Conservation (phyloP, 2,329 filamentous ascomycete genomes). For the Penicillium occitanis region DNA sequence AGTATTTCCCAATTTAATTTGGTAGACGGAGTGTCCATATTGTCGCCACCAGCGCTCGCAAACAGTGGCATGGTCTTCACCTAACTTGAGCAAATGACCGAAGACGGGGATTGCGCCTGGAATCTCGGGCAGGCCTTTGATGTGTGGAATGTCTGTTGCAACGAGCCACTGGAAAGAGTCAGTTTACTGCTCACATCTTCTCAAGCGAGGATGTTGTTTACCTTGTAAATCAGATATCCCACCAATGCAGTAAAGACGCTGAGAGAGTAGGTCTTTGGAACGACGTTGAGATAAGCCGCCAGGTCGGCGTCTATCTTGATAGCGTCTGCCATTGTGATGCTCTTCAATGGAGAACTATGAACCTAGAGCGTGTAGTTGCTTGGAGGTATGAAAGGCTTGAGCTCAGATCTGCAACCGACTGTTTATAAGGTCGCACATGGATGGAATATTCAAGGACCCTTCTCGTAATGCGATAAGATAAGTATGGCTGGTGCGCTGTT, state of each 20-base stretch:
- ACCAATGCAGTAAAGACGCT: background rate
- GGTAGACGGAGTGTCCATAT: slow-evolving; percentile 55
- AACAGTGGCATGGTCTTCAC: slow-evolving; percentile 54
- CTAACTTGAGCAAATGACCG: slow-evolving; percentile 59
- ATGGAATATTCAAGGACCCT: background rate
- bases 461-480: slow-evolving; percentile 11
- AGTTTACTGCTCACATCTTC: background rate
- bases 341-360: background rate
- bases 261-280: slow-evolving; percentile 3
- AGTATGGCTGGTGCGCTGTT: background rate
- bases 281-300: slow-evolving; percentile 3
- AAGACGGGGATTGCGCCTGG: slow-evolving; percentile 57
- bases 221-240: slow-evolving; percentile 6
- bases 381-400: background rate
- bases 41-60: slow-evolving; percentile 56
- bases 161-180: background rate
- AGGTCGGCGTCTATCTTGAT: slow-evolving; percentile 4
- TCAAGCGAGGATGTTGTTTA: background rate
- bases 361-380: background rate
- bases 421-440: background rate
- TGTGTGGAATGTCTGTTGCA: slow-evolving; percentile 54
- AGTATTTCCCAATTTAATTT: slow-evolving; percentile 44
- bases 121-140: slow-evolving; percentile 58
- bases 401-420: background rate
- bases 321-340: slow-evolving; percentile 2